Conservation (phyloP, 257 asterid species). For the Henckelia pumila region DNA sequence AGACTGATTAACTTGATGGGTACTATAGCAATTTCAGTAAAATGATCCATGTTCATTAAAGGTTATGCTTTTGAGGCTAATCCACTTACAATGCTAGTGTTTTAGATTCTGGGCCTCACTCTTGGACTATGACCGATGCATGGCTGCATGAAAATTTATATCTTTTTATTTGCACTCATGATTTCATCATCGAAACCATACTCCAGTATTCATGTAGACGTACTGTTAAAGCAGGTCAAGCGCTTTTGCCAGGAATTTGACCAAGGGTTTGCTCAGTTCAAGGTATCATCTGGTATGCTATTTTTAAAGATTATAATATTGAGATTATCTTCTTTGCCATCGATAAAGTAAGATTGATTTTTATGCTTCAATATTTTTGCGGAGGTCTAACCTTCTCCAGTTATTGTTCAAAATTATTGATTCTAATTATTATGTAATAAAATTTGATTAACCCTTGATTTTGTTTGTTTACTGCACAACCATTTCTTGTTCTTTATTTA, state of each 20-base stretch:
- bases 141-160: background rate
- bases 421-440: background rate
- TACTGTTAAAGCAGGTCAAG: conserved; percentile 51
- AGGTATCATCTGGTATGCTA: conserved; percentile 90
- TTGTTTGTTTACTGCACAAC: conserved; percentile 2
- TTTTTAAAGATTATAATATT: conserved; percentile 18
- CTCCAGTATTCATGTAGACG: conserved; percentile 12
- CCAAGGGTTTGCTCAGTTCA: conserved; percentile 62
- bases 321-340: conserved; percentile 11
- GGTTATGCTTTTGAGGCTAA: no score
- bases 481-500: conserved; percentile 16
- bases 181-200: conserved; percentile 11
- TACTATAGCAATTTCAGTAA: no score
- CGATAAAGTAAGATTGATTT: conserved; percentile 8
- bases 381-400: background rate
- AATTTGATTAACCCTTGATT: no score
- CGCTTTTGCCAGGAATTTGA: conserved; percentile 65
- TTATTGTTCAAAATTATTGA: conserved; percentile 3
- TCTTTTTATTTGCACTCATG: background rate
- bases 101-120: no score
- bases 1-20: no score
- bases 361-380: conserved; percentile 11
- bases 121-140: no score
- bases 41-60: no score
- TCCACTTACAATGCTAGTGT: no score